phyloP scores from a whole-genome alignment of 176 grass and related monocot genomes.

The Tillandsia fasciculata region DNA sequence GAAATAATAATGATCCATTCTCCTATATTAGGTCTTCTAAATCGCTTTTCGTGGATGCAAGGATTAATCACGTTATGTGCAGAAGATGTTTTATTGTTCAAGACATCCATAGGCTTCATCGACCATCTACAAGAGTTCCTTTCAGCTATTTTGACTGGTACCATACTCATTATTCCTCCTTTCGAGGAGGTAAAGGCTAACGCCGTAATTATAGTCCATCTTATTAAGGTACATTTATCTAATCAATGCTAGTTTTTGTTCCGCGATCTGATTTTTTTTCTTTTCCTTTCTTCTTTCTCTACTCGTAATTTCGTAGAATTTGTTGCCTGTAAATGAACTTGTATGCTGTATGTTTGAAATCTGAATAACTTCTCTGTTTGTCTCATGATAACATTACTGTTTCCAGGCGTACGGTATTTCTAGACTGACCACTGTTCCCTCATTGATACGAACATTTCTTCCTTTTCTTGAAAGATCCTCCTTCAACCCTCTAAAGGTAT shows the following conservation, averaged over 20 bases:
- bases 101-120: slow-evolving; percentile 83
- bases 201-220: slow-evolving; percentile 44
- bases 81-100: slow-evolving; percentile 69
- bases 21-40: slow-evolving; percentile 54
- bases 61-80: slow-evolving; percentile 41
- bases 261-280: too few species aligned
- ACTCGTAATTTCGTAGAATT: too few species aligned
- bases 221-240: slow-evolving; percentile 52
- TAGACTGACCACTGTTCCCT: slow-evolving; percentile 76
- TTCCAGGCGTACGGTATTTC: slow-evolving; percentile 54
- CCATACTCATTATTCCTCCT: slow-evolving; percentile 62
- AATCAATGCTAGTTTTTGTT: too few species aligned
- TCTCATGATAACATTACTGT: slow-evolving; percentile 2
- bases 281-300: too few species aligned
- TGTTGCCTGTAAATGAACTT: too few species aligned
- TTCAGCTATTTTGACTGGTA: slow-evolving; percentile 62
- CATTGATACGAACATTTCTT: slow-evolving; percentile 57
- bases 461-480: slow-evolving; percentile 30
- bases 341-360: too few species aligned
- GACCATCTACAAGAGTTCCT: slow-evolving; percentile 93
- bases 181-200: slow-evolving; percentile 53
- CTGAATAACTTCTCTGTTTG: too few species aligned
- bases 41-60: slow-evolving; percentile 91
- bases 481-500: slow-evolving; percentile 46
- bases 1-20: too few species aligned